These are phyloP conservation scores for Aurinia saxatilis DNA, from an alignment of 345 rosid species.

Conservation along the genomic window DNA sequence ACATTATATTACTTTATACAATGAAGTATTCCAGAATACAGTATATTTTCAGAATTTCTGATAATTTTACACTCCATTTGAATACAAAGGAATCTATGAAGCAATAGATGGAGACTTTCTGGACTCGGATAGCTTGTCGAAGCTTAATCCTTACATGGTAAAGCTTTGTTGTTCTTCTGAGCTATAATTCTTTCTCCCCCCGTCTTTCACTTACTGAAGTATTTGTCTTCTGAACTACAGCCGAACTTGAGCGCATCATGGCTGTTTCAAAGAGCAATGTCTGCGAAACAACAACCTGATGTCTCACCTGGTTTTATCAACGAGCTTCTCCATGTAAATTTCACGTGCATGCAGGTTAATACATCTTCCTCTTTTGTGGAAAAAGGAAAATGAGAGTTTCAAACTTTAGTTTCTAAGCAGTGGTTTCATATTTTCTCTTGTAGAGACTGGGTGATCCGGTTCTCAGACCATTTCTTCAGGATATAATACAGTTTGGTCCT, in stretches of 20 bases:
- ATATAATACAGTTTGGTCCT: constrained; percentile 77
- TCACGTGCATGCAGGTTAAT: constrained; percentile 72
- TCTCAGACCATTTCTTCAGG: constrained; percentile 94
- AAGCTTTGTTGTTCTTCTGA: neutral
- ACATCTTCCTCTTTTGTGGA: neutral
- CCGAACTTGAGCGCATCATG: constrained; percentile 90
- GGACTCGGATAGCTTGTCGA: constrained; percentile 67
- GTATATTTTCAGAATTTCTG: neutral
- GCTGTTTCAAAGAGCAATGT: constrained; percentile 96
- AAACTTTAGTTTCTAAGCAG: neutral
- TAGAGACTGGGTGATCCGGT: constrained; percentile 82
- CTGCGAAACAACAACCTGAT: constrained; percentile 57
- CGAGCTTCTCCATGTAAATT: constrained; percentile 84
- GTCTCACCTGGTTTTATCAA: constrained; percentile 67
- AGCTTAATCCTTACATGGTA: constrained; percentile 95
- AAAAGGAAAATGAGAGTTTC: neutral
- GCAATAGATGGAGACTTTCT: constrained; percentile 69
- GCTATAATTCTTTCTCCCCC: neutral
- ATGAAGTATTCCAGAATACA: neutral
- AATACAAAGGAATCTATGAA: constrained; percentile 58
- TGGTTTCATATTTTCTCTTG: constrained; percentile 10
- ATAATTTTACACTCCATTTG: neutral
- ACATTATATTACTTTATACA: neutral
- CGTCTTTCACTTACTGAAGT: constrained; percentile 1
- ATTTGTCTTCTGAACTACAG: constrained; percentile 26